phyloP scores from a whole-genome alignment of 768 basidiomycete genomes.

The Chalciporus sphaerocephalus region DNA sequence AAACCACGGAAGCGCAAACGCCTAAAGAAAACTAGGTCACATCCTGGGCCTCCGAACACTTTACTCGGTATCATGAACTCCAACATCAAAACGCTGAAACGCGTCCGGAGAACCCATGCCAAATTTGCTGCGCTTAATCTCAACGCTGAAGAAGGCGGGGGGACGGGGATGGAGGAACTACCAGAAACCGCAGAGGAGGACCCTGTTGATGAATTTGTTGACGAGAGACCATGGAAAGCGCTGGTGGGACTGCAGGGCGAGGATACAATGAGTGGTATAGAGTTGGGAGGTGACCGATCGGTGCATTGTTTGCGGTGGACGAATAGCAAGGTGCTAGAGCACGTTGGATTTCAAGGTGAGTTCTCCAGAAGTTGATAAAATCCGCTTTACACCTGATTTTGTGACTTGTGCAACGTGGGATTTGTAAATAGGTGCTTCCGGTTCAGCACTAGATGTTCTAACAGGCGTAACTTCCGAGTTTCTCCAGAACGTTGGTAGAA shows the following conservation, averaged over 20 bases:
- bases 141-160: conserved; percentile 33
- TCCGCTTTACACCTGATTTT: background rate
- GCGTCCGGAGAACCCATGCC: conserved; percentile 67
- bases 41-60: conserved; percentile 36
- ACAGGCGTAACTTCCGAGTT: conserved; percentile 76
- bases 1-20: conserved; percentile 21
- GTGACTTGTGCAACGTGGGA: conserved; percentile 1
- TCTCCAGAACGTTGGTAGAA: conserved; percentile 79
- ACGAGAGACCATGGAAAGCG: conserved; percentile 59
- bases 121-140: conserved; percentile 58
- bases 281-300: conserved; percentile 58
- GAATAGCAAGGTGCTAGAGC: conserved; percentile 76
- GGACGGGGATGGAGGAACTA: conserved; percentile 32
- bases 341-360: conserved; percentile 88
- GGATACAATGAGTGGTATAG: conserved; percentile 32
- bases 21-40: conserved; percentile 19
- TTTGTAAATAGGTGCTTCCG: conserved; percentile 58
- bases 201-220: conserved; percentile 35
- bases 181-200: conserved; percentile 33
- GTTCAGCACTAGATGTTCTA: conserved; percentile 71
- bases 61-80: conserved; percentile 68
- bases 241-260: conserved; percentile 17
- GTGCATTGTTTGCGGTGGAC: conserved; percentile 68
- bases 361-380: conserved; percentile 3
- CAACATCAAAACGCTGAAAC: conserved; percentile 71